A percentile compares a stretch with the other conserved stretches of the same genome.
These are phyloP conservation scores for Fonsecaea nubica DNA, from an alignment of 2,329 filamentous ascomycete species.

Conservation along the genomic window DNA sequence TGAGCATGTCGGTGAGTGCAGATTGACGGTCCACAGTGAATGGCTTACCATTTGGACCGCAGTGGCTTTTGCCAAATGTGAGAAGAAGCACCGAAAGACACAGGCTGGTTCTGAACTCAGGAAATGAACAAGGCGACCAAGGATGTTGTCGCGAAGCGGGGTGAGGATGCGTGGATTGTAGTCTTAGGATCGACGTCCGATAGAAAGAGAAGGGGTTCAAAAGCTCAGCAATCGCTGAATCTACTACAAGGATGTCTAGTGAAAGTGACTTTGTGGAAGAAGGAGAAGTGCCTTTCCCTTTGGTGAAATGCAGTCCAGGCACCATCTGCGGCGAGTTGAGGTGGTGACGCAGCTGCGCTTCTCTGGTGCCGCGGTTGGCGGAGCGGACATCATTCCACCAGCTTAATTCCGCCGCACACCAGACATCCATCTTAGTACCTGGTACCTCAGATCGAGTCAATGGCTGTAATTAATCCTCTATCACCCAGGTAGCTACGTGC, in stretches of 20 bases:
- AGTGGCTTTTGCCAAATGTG: not conserved
- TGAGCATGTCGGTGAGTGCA: conserved; percentile 33
- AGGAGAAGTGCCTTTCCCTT: not conserved
- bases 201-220: not conserved
- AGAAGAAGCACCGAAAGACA: not conserved
- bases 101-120: not conserved
- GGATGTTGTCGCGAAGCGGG: not conserved
- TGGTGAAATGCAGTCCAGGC: conserved; percentile 1
- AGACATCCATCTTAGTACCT: not conserved
- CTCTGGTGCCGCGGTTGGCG: not conserved
- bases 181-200: not conserved
- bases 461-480: not conserved
- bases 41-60: conserved; percentile 25
- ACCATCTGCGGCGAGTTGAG: conserved; percentile 6
- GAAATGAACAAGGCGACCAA: not conserved
- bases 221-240: not conserved
- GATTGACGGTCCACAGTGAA: not conserved
- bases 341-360: conserved; percentile 13
- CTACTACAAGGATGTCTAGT: not conserved
- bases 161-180: not conserved
- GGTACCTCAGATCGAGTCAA: not conserved
- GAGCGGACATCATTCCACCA: not conserved
- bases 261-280: not conserved
- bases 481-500: not conserved
- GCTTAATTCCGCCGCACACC: not conserved